Evolutionary conservation across 2,329 filamentous ascomycete species (phyloP), one percentile per base, ranked within the genome.

Genomic region (Volutella citrinella): DNA sequence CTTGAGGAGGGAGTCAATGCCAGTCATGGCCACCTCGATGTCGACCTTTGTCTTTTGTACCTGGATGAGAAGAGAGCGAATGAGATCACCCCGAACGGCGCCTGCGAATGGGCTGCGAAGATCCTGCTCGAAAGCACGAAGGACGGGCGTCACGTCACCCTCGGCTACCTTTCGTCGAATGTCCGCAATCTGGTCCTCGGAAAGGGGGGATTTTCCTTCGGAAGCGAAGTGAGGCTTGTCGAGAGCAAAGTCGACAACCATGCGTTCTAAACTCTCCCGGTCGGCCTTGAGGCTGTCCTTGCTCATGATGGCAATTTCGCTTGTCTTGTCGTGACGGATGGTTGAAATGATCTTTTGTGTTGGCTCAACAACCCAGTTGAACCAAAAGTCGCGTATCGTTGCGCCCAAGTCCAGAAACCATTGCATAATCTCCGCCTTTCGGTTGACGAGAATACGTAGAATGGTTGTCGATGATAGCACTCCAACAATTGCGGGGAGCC

Each of bases 21-120:
- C 93, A 40, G 86, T 88, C 67, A 98, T 90, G 11, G 93, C 93
- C 42, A 97, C 82, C 61, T 98, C 93, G 10, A 98, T 81, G 55
- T 98, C 93, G 8, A 98, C 93, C 68, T 98, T 98, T 15, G 93
- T 97, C 72, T 98, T 98, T 56, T 98, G 93, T 22, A 98, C 83
- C 57, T 98, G 93, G 35, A 98, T 97, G 27, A 98, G 72, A 18
- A 98, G 77, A 5, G 91, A 89, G 32, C 91, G 82, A 21, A 97
- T 77, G 18, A 98, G 73, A 52, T 97, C 91, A 10, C 93, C 93
- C 19, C 80, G 78, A 13, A 98, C 64, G 0, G 90, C 87, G 7
- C 91, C 90, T 34, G 82, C 71, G 41, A 98, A 80, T 2, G 93
- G 93, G 28, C 72, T 84, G 32, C 84, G 78, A 25, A 98, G 70